A percentile compares a stretch with the other conserved stretches of the same genome.
phyloP scores from a whole-genome alignment of 2,329 filamentous ascomycete species.

The Aspergillus hortae region DNA sequence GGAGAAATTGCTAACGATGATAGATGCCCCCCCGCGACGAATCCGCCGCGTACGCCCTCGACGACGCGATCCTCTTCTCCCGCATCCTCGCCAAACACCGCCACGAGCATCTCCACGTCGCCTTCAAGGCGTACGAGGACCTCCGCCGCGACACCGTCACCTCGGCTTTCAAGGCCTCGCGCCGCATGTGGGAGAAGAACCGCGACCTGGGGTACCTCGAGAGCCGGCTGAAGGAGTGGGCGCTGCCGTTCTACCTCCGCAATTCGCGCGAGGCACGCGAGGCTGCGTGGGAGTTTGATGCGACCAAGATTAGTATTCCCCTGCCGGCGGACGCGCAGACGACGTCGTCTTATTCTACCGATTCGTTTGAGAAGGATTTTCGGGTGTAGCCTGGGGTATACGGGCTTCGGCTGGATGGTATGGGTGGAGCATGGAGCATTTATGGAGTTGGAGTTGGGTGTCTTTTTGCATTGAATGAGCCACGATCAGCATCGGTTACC shows the following conservation, averaged over 20 bases:
- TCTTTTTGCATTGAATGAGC: not conserved
- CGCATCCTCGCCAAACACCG: slow-evolving; percentile 35
- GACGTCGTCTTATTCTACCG: slow-evolving; percentile 21
- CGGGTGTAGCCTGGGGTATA: not conserved
- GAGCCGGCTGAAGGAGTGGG: slow-evolving; percentile 36
- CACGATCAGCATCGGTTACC: not conserved
- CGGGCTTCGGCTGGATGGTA: not conserved
- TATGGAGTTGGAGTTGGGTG: not conserved
- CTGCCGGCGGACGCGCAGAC: slow-evolving; percentile 20
- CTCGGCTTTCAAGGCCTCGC: slow-evolving; percentile 38
- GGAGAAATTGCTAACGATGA: slow-evolving; percentile 5
- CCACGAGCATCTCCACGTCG: slow-evolving; percentile 26
- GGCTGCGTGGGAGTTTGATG: slow-evolving; percentile 36
- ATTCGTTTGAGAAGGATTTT: slow-evolving; percentile 23
- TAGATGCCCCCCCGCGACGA: slow-evolving; percentile 49
- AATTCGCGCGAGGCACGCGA: slow-evolving; percentile 24
- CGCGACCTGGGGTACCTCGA: slow-evolving; percentile 36
- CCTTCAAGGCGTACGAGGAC: slow-evolving; percentile 37
- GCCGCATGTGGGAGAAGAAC: slow-evolving; percentile 38
- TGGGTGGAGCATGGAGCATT: not conserved
- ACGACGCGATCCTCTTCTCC: slow-evolving; percentile 44
- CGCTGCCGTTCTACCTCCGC: slow-evolving; percentile 34
- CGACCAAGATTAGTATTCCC: slow-evolving; percentile 31
- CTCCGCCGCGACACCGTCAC: slow-evolving; percentile 37
- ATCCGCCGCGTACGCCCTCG: slow-evolving; percentile 43